Evolutionary conservation across 163 green algal genomes (phyloP), one percentile per base, ranked within the genome.

Genomic region (Chlamydomonas reinhardtii): DNA sequence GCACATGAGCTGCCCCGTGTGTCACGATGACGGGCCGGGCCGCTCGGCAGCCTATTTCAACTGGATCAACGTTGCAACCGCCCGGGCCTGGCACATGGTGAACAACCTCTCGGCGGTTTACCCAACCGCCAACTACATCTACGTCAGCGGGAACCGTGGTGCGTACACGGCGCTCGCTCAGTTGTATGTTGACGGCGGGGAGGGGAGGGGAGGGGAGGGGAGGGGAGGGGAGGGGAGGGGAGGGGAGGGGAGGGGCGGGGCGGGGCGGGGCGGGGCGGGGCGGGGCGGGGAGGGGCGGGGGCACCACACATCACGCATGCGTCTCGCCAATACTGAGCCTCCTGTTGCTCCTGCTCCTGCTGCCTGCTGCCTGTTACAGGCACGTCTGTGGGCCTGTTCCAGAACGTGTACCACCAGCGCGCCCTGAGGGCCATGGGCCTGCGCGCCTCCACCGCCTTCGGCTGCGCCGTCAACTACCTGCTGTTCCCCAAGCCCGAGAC

Each of bases 391-490:
- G 5, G 20, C 72, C 39, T 77, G 12, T 77, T 77, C 72, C 72
- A 77, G 19, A 77, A 77, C 72, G 16, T 39, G 4, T 43, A 43
- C 72, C 72, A 77, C 43, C 39, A 77, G 25, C 72, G 72, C 2
- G 15, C 9, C 27, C 43, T 77, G 27, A 5, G 34, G 25, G 37
- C 9, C 15, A 24, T 77, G 25, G 39, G 72, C 5, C 43, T 77
- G 25, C 72, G 39, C 25, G 37, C 39, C 39, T 64, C 37, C 27
- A 77, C 72, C 24, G 72, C 72, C 12, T 77, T 77, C 43, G 72
- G 72, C 27, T 77, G 72, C 43, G 39, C 39, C 32, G 62, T 64
- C 72, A 77, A 77, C 72, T 65, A 65, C 39, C 43, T 77, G 72
- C 19, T 77, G 11, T 77, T 77, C 72, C 72, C 72, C 24, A 64